Evolutionary conservation across 2,329 filamentous ascomycete species (phyloP).

Genomic region (Lomentospora prolificans): DNA sequence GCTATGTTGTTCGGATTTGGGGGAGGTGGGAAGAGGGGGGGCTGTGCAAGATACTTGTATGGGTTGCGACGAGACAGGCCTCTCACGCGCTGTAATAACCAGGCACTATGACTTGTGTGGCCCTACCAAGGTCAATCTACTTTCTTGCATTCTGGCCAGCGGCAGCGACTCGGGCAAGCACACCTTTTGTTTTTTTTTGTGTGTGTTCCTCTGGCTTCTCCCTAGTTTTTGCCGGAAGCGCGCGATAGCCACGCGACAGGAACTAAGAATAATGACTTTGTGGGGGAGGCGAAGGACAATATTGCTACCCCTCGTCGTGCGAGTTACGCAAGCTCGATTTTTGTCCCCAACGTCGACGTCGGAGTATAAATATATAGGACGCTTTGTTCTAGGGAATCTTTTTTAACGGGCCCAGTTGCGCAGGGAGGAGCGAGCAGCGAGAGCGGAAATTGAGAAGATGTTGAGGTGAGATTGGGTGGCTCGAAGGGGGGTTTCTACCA

Average conservation of each 20-base stretch:
- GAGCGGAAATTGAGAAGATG: too few relatives aligned
- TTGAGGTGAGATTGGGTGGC: too few relatives aligned
- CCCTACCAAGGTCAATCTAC: neutral
- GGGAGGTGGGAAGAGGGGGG: conserved; percentile 1
- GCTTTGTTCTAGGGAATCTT: too few relatives aligned
- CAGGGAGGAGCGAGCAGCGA: too few relatives aligned
- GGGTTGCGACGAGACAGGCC: conserved; percentile 1
- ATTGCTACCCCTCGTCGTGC: neutral
- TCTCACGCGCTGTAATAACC: neutral
- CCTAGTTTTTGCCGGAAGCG: neutral
- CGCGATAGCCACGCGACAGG: neutral
- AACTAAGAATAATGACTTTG: neutral
- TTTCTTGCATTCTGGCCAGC: too few relatives aligned
- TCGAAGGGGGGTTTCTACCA: too few relatives aligned
- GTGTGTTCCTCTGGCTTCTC: neutral
- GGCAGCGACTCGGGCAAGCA: too few relatives aligned
- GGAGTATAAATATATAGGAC: too few relatives aligned
- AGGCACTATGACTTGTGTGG: neutral
- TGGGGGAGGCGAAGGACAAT: neutral
- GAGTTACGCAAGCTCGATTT: too few relatives aligned
- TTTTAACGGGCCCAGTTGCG: too few relatives aligned
- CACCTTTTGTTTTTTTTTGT: neutral
- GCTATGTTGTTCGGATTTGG: conserved; percentile 5
- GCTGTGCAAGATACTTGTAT: conserved; percentile 8
- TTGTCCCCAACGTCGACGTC: too few relatives aligned